These are phyloP conservation scores for Pseudogymnoascus verrucosus DNA, from an alignment of 2,329 filamentous ascomycete genomes.

Conservation along the genomic window DNA sequence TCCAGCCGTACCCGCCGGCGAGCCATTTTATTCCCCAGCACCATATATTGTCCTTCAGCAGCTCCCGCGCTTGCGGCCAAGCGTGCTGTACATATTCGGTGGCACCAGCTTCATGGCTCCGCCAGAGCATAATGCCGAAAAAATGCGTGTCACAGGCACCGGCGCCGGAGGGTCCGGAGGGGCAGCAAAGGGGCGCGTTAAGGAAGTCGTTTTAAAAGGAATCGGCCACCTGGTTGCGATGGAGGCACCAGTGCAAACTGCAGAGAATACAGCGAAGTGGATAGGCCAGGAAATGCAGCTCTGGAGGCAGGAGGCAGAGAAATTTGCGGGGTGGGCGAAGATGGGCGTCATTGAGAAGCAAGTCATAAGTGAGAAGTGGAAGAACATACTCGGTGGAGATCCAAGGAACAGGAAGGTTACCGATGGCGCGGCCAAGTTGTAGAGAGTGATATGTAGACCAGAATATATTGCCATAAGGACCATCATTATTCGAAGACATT, in stretches of 20 bases:
- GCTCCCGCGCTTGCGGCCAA: conserved; percentile 54
- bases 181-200: conserved; percentile 55
- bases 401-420: conserved; percentile 15
- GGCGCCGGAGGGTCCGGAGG: conserved; percentile 63
- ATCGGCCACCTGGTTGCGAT: conserved; percentile 77
- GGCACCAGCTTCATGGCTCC: conserved; percentile 47
- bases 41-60: conserved; percentile 45
- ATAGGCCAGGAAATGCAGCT: conserved; percentile 46
- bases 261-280: conserved; percentile 50
- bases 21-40: conserved; percentile 61
- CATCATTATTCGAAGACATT: conserved; percentile 6
- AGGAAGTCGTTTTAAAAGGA: conserved; percentile 53
- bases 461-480: conserved; percentile 1
- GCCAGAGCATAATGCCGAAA: conserved; percentile 43
- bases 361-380: conserved; percentile 47
- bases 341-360: conserved; percentile 40
- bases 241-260: conserved; percentile 63
- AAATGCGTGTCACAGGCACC: conserved; percentile 55
- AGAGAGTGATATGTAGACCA: neutral
- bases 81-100: conserved; percentile 64
- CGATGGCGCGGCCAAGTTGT: neutral
- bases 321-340: conserved; percentile 41
- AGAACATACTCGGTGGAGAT: conserved; percentile 25
- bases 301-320: conserved; percentile 50
- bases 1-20: conserved; percentile 21